Percentiles rank a stretch among this genome's conserved stretches.
These are phyloP conservation scores for Debaryomycetaceae sp. DNA, from an alignment of 1,139 yeast genomes.

Conservation along the genomic window DNA sequence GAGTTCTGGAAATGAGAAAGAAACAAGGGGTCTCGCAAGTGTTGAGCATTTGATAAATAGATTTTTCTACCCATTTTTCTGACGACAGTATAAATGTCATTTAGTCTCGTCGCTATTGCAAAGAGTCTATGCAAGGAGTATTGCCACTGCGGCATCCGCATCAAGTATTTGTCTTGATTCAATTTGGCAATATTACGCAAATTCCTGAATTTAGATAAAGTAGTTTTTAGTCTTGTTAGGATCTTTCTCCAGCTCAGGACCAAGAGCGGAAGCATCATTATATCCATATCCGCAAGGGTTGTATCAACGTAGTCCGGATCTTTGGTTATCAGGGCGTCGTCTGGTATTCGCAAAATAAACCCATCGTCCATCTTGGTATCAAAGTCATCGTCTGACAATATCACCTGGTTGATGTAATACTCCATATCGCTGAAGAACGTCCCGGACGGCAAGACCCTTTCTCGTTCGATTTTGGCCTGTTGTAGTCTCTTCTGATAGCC, in stretches of 20 bases:
- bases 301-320: constrained; percentile 25
- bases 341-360: constrained; percentile 15
- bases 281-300: constrained; percentile 40
- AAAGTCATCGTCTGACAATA: constrained; percentile 8
- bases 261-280: constrained; percentile 29
- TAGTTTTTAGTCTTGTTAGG: constrained; percentile 21
- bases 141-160: constrained; percentile 21
- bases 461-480: constrained; percentile 36
- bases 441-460: constrained; percentile 2
- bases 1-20: constrained; percentile 23
- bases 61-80: constrained; percentile 44
- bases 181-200: constrained; percentile 15
- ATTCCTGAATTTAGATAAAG: constrained; percentile 18
- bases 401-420: constrained; percentile 4
- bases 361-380: constrained; percentile 11
- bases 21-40: constrained; percentile 39
- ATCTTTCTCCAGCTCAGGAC: constrained; percentile 18
- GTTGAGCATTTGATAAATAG: constrained; percentile 39
- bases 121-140: constrained; percentile 49
- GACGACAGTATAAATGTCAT: constrained; percentile 43
- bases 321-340: constrained; percentile 9
- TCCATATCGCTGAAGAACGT: constrained; percentile 4
- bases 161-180: constrained; percentile 9
- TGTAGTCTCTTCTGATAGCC: constrained; percentile 48
- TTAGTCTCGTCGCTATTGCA: constrained; percentile 41